phyloP scores from a whole-genome alignment of 2,329 filamentous ascomycete genomes.

The Penicillium sp. region DNA sequence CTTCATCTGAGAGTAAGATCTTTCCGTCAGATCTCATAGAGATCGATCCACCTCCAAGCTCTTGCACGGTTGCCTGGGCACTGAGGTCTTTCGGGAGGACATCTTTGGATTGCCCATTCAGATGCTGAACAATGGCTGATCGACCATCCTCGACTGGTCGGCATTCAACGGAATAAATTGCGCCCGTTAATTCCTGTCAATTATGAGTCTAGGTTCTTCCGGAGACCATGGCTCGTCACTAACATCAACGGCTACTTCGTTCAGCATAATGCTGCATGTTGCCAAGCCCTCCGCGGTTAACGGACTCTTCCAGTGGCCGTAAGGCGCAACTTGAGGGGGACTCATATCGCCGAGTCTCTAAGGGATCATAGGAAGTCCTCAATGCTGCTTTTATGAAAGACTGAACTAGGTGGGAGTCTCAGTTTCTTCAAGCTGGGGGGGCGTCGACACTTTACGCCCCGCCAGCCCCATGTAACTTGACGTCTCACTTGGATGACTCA shows the following conservation, averaged over 20 bases:
- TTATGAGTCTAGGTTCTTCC: background rate
- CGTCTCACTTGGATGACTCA: background rate
- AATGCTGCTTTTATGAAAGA: background rate
- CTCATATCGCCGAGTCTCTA: background rate
- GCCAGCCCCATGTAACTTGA: background rate
- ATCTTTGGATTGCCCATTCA: slow-evolving; percentile 36
- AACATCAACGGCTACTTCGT: slow-evolving; percentile 35
- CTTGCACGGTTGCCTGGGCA: slow-evolving; percentile 52
- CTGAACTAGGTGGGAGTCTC: background rate
- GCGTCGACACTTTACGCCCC: background rate
- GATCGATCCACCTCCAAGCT: slow-evolving; percentile 55
- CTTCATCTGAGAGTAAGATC: slow-evolving; percentile 51
- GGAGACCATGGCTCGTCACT: background rate
- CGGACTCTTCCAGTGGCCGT: slow-evolving; percentile 44
- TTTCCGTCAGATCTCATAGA: slow-evolving; percentile 40
- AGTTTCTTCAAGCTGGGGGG: background rate
- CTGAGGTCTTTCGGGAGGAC: slow-evolving; percentile 49
- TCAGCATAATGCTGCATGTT: slow-evolving; percentile 33
- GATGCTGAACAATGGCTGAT: slow-evolving; percentile 49
- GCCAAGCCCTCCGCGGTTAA: slow-evolving; percentile 40
- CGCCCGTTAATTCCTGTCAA: slow-evolving; percentile 24
- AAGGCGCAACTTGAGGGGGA: slow-evolving; percentile 25
- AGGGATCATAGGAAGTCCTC: background rate
- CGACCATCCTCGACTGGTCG: slow-evolving; percentile 44
- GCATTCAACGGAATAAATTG: slow-evolving; percentile 39